These are phyloP conservation scores for Pythium pectinolyticum DNA, from an alignment of 352 stramenopile genomes.

Conservation along the genomic window DNA sequence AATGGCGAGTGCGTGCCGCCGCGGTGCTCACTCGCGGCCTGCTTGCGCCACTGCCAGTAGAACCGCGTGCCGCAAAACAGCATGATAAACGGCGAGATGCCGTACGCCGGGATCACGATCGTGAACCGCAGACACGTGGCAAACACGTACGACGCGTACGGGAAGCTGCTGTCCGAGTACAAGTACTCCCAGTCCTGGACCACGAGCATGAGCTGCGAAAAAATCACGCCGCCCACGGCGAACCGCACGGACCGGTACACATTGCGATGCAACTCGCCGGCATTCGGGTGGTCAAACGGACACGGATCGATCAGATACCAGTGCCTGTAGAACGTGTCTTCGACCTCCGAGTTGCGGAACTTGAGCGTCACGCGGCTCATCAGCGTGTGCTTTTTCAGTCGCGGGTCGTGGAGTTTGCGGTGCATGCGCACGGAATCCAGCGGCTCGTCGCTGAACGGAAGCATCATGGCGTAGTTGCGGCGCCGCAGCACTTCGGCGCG, in stretches of 20 bases:
- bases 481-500: conserved; percentile 38
- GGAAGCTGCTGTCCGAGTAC: conserved; percentile 20
- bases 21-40: conserved; percentile 22
- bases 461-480: conserved; percentile 41
- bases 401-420: conserved; percentile 33
- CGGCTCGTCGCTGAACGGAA: conserved; percentile 36
- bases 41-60: conserved; percentile 33
- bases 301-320: conserved; percentile 49
- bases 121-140: conserved; percentile 34
- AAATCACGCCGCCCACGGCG: conserved; percentile 37
- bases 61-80: conserved; percentile 31
- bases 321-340: conserved; percentile 43
- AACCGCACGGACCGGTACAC: conserved; percentile 42
- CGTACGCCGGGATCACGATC: conserved; percentile 39
- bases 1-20: conserved; percentile 25
- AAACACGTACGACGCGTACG: conserved; percentile 19
- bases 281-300: conserved; percentile 48
- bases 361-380: conserved; percentile 36
- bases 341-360: conserved; percentile 39
- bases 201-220: conserved; percentile 38
- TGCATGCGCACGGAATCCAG: conserved; percentile 27
- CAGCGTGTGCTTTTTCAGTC: conserved; percentile 37
- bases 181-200: conserved; percentile 49
- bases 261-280: conserved; percentile 34
- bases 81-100: conserved; percentile 26